Percentiles rank a stretch among this genome's conserved stretches.
Conservation (phyloP, 2,329 filamentous ascomycete species). For the Calonectria hongkongensis region DNA sequence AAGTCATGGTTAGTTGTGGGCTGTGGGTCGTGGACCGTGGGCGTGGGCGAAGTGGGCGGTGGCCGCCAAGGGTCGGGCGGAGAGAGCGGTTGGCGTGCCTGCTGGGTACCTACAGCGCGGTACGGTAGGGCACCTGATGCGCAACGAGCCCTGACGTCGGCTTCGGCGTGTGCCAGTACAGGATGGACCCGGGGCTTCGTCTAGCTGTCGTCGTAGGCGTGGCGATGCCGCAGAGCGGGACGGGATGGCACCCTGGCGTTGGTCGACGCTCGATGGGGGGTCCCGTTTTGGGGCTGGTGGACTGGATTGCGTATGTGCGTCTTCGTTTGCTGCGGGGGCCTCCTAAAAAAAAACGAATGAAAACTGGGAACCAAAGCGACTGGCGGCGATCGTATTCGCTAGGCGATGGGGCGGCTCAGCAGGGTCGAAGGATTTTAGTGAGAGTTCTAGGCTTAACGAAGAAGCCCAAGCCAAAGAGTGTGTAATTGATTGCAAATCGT, state of each 20-base stretch:
- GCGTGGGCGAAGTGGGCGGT: slow-evolving; percentile 45
- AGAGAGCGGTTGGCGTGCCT: slow-evolving; percentile 24
- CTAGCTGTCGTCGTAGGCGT: slow-evolving; percentile 32
- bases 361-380: slow-evolving; percentile 39
- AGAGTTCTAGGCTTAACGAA: slow-evolving; percentile 19
- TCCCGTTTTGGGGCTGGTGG: slow-evolving; percentile 31
- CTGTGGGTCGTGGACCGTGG: slow-evolving; percentile 53
- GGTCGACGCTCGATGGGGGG: slow-evolving; percentile 35
- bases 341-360: slow-evolving; percentile 40
- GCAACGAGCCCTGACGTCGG: slow-evolving; percentile 16
- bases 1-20: slow-evolving; percentile 59
- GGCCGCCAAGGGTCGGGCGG: slow-evolving; percentile 33
- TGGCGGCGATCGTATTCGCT: slow-evolving; percentile 53
- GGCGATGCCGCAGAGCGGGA: slow-evolving; percentile 49
- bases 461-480: slow-evolving; percentile 21
- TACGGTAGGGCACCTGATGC: slow-evolving; percentile 15
- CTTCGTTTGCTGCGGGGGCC: slow-evolving; percentile 44
- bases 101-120: slow-evolving; percentile 29
- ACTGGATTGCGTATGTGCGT: slow-evolving; percentile 41
- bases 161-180: slow-evolving; percentile 30
- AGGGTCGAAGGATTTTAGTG: slow-evolving; percentile 30
- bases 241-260: slow-evolving; percentile 32
- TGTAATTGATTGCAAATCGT: slow-evolving; percentile 26
- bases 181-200: slow-evolving; percentile 21
- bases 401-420: slow-evolving; percentile 36